Evolutionary conservation across 169 alveolate species (phyloP).

Genomic region (Plasmodium blacklocki): DNA sequence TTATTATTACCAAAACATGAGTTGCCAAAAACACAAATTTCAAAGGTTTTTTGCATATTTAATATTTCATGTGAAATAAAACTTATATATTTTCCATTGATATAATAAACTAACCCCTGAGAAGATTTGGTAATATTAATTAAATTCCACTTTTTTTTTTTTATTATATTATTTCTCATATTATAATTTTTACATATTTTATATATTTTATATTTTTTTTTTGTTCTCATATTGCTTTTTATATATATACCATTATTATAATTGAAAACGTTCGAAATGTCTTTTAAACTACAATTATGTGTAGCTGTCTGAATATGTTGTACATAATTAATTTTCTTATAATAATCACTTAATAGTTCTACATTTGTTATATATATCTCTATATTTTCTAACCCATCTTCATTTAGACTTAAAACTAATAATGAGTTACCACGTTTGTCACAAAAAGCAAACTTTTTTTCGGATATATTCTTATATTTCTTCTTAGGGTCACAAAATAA

Average conservation of each 20-base stretch:
- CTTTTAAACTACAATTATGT: background rate
- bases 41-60: conserved; percentile 29
- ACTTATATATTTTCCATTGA: conserved; percentile 61
- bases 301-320: background rate
- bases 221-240: conserved; percentile 12
- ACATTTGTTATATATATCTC: conserved; percentile 22
- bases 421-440: conserved; percentile 51
- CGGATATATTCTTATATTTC: background rate
- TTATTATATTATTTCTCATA: conserved; percentile 18
- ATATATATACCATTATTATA: conserved; percentile 26
- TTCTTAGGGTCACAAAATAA: conserved; percentile 12
- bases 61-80: conserved; percentile 43
- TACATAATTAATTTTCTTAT: conserved; percentile 5
- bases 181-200: too few relatives aligned
- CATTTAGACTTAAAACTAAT: conserved; percentile 29
- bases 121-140: conserved; percentile 35
- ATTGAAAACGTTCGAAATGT: background rate
- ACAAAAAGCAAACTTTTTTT: conserved; percentile 38
- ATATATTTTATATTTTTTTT: background rate
- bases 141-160: conserved; percentile 59
- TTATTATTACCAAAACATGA: conserved; percentile 72
- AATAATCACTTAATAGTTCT: conserved; percentile 22
- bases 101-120: conserved; percentile 46
- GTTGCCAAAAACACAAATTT: conserved; percentile 48
- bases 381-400: conserved; percentile 24